Base-by-base conservation (phyloP, 2,329 filamentous ascomycete species). In the Aureobasidium leucospermi region DNA sequence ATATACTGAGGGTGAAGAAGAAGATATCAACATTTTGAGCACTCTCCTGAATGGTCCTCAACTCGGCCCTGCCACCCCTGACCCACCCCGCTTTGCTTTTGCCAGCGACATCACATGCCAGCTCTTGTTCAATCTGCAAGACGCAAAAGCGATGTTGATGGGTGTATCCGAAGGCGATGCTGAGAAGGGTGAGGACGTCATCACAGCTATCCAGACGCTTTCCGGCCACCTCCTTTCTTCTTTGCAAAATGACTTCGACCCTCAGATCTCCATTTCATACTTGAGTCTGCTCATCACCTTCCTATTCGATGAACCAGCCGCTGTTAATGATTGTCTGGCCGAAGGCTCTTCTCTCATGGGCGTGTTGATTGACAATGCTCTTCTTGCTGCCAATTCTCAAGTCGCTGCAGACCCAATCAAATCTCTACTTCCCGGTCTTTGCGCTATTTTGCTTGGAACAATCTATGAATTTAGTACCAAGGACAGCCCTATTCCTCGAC, bases 391-490 rank as follows among this genome's bases (percentile, higher is more conserved):
- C 74, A 60, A 61, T 8, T 65, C 67, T 4, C 60, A 68, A 6
- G 63, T 70, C 7, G 60, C 67, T 15, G 80, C 69, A 6, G 71
- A 71, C 9, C 65, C 63, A 31, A 84, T 84, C 11, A 85, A 85
- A 61, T 78, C 83, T 19, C 77, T 96, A 34, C 80, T 93, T 13
- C 88, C 90, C 64, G 94, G 94, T 1, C 79, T 99, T 11, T 90
- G 88, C 70, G 88, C 91, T 15, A 85, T 91, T 70, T 76, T 99
- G 0, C 79, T 97, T 1, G 94, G 93, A 9, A 86, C 95, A 19
- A 81, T 94, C 4, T 99, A 97, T 70, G 94, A 99, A 68, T 99
- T 97, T 69, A 97, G 93, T 9, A 96, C 93, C 0, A 96, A 96
- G 70, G 94, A 99, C 73, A 97, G 93, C 0, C 90, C 94, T 0